A percentile compares a stretch with the other conserved stretches of the same genome.
Conservation (phyloP, 2,329 filamentous ascomycete genomes). For the Fonsecaea pedrosoi region DNA sequence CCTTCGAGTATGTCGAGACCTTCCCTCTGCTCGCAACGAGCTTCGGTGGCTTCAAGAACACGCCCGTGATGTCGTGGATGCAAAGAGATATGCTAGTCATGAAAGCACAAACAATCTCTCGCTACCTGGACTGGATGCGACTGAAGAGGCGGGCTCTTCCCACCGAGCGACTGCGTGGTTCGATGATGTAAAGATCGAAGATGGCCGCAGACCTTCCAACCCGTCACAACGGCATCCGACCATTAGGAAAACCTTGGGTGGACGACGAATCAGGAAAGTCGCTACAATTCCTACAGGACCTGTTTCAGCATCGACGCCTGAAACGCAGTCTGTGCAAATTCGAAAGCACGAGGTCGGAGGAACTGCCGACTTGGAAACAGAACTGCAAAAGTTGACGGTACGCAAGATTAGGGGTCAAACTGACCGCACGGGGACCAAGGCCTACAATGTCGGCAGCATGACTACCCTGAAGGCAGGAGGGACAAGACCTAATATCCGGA, state of each 20-base stretch:
- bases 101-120: neutral
- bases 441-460: neutral
- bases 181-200: neutral
- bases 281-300: neutral
- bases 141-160: neutral
- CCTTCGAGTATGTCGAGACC: conserved; percentile 53
- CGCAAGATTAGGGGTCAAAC: neutral
- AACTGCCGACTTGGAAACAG: neutral
- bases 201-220: neutral
- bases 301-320: neutral
- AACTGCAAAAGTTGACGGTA: neutral
- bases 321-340: neutral
- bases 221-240: neutral
- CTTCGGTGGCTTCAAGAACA: conserved; percentile 55
- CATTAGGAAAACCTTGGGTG: neutral
- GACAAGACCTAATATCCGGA: neutral
- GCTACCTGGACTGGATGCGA: neutral
- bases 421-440: neutral
- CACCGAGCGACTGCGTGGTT: too few relatives aligned
- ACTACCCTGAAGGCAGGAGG: neutral
- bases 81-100: conserved; percentile 30
- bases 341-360: neutral
- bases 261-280: neutral
- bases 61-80: conserved; percentile 36
- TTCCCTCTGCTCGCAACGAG: conserved; percentile 54